These are phyloP conservation scores for Cladophialophora bantiana DNA, from an alignment of 2,329 filamentous ascomycete species.

Conservation along the genomic window DNA sequence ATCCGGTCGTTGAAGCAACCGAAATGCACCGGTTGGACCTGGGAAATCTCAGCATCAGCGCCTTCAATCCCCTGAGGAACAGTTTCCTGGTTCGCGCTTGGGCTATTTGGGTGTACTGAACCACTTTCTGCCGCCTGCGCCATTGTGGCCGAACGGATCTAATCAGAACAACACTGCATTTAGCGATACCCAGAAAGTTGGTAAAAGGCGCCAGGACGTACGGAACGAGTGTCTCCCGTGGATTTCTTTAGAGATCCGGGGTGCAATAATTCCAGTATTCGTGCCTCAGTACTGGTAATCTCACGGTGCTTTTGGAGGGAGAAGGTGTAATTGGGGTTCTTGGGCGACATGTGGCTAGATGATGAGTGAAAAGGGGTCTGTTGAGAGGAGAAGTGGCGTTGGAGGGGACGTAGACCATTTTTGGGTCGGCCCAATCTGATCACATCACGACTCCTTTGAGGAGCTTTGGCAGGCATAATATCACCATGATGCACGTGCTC, in stretches of 20 bases:
- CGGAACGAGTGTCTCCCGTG: slow-evolving; percentile 3
- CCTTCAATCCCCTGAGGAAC: neutral
- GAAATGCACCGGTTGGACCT: slow-evolving; percentile 1
- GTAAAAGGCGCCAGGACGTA: neutral
- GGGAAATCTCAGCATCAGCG: neutral
- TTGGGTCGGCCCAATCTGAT: slow-evolving; percentile 9
- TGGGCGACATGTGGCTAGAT: slow-evolving; percentile 4
- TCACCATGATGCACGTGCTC: slow-evolving; percentile 1
- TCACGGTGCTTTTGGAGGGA: slow-evolving; percentile 3
- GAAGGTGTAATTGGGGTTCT: slow-evolving; percentile 1
- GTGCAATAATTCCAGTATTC: neutral
- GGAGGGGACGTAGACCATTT: slow-evolving; percentile 3
- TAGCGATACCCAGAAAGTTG: neutral
- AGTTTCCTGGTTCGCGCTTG: neutral
- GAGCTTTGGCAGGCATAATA: neutral
- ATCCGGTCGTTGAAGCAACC: slow-evolving; percentile 18
- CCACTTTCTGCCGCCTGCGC: neutral
- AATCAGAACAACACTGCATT: neutral
- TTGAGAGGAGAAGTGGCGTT: slow-evolving; percentile 1
- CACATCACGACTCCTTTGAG: slow-evolving; percentile 6
- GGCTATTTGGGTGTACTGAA: neutral
- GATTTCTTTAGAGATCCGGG: slow-evolving; percentile 5
- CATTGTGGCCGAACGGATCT: slow-evolving; percentile 2
- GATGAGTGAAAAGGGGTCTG: neutral
- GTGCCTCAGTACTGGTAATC: slow-evolving; percentile 12